These are phyloP conservation scores for Lophiostoma macrostomum DNA, from an alignment of 495 filamentous ascomycete species.

Conservation along the genomic window DNA sequence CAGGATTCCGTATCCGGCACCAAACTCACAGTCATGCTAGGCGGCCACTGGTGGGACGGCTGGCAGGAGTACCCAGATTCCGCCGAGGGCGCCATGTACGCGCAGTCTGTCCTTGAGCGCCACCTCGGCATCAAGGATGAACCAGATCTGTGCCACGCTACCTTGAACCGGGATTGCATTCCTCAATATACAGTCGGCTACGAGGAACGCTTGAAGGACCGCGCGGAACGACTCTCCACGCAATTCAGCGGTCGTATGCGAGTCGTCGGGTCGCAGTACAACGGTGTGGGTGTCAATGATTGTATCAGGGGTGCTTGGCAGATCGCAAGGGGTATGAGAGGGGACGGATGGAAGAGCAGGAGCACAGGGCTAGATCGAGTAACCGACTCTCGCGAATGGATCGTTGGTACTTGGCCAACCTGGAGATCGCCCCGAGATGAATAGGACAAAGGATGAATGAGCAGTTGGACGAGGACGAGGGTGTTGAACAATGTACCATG, in stretches of 20 bases:
- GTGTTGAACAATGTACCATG: no score
- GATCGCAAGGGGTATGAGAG: slow-evolving; percentile 34
- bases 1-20: slow-evolving; percentile 60
- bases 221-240: slow-evolving; percentile 51
- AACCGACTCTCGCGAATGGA: not conserved
- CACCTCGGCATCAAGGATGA: slow-evolving; percentile 68
- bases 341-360: slow-evolving; percentile 13
- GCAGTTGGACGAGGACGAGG: no score
- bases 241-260: slow-evolving; percentile 63
- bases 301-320: slow-evolving; percentile 54
- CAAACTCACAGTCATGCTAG: slow-evolving; percentile 92
- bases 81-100: slow-evolving; percentile 63
- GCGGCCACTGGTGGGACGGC: slow-evolving; percentile 86
- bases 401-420: not conserved
- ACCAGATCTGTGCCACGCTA: slow-evolving; percentile 55
- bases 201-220: slow-evolving; percentile 53
- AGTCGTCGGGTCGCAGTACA: slow-evolving; percentile 79
- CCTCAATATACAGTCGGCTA: slow-evolving; percentile 88
- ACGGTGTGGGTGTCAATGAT: slow-evolving; percentile 61
- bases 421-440: no score
- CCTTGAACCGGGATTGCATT: slow-evolving; percentile 73
- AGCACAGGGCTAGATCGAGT: slow-evolving; percentile 9
- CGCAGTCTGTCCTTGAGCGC: slow-evolving; percentile 61
- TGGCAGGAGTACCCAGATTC: slow-evolving; percentile 58
- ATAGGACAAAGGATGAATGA: no score